Conservation (phyloP, 306 rosid genomes). For the Trifolium fragiferum region DNA sequence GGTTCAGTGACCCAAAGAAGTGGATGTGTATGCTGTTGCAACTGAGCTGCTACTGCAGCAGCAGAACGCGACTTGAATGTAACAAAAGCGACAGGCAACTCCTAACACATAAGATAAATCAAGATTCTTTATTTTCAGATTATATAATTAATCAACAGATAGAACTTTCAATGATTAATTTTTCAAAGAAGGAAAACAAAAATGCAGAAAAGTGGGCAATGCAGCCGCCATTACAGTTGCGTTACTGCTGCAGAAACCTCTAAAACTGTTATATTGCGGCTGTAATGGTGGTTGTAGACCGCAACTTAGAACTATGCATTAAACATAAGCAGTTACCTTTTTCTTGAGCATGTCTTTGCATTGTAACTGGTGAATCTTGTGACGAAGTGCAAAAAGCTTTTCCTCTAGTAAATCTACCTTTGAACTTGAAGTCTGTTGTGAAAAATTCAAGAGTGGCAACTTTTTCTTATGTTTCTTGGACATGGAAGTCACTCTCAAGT, state of each 20-base stretch:
- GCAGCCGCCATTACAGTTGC: background rate
- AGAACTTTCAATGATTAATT: background rate
- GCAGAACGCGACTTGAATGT: constrained; percentile 78
- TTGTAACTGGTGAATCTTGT: constrained; percentile 76
- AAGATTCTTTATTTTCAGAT: constrained; percentile 22
- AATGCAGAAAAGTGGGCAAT: too few relatives aligned
- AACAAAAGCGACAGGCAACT: constrained; percentile 81
- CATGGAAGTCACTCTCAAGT: constrained; percentile 50
- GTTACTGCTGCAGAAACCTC: background rate
- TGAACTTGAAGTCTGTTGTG: constrained; percentile 52
- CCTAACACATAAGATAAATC: constrained; percentile 55
- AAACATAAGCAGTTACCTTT: constrained; percentile 54
- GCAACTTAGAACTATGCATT: background rate
- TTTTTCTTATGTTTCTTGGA: constrained; percentile 45
- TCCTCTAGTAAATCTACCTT: constrained; percentile 61
- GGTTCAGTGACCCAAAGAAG: constrained; percentile 80
- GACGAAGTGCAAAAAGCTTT: constrained; percentile 66
- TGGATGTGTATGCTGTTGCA: constrained; percentile 81
- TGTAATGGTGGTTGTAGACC: background rate
- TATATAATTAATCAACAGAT: constrained; percentile 8
- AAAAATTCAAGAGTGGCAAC: constrained; percentile 51
- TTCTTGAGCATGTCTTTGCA: constrained; percentile 58
- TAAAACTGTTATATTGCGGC: background rate
- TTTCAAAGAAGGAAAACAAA: too few relatives aligned
- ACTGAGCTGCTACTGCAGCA: constrained; percentile 75